Percentiles rank a stretch among this genome's conserved stretches.
These are phyloP conservation scores for Spergularia azorica DNA, from an alignment of 179 eudicot genomes.

Conservation along the genomic window DNA sequence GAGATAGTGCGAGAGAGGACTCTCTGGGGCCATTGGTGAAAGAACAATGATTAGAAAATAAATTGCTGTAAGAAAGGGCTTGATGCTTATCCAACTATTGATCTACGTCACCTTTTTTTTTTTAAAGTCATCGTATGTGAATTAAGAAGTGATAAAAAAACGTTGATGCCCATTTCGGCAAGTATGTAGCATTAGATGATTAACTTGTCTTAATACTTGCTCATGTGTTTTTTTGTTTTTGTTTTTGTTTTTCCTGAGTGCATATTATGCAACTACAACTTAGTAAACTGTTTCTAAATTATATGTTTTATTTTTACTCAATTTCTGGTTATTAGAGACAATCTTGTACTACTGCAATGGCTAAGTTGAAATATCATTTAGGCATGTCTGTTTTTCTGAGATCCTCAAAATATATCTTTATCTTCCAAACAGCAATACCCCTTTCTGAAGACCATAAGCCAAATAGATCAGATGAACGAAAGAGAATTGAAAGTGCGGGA, in stretches of 20 bases:
- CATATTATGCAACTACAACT: constrained; percentile 9
- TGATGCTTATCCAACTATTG: background rate
- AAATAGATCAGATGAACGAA: constrained; percentile 90
- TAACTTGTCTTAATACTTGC: background rate
- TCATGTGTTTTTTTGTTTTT: background rate
- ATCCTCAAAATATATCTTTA: background rate
- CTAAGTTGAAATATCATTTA: background rate
- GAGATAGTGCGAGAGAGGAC: background rate
- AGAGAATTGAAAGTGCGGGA: constrained; percentile 96
- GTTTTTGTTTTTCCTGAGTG: background rate
- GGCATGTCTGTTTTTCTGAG: background rate
- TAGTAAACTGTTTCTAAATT: background rate
- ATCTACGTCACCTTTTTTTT: background rate
- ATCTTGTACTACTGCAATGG: too few species aligned
- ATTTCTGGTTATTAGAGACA: background rate
- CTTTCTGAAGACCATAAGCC: constrained; percentile 99
- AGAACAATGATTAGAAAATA: too few species aligned
- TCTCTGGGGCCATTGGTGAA: too few species aligned
- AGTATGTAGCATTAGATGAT: background rate
- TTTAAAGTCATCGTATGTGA: background rate
- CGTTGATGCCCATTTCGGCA: background rate
- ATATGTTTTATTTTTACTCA: background rate
- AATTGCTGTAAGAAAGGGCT: too few species aligned
- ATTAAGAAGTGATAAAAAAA: background rate
- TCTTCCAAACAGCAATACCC: constrained; percentile 74